A percentile compares a stretch with the other conserved stretches of the same genome.
phyloP scores from a whole-genome alignment of 768 basidiomycete species.

The Boletus bicolor region DNA sequence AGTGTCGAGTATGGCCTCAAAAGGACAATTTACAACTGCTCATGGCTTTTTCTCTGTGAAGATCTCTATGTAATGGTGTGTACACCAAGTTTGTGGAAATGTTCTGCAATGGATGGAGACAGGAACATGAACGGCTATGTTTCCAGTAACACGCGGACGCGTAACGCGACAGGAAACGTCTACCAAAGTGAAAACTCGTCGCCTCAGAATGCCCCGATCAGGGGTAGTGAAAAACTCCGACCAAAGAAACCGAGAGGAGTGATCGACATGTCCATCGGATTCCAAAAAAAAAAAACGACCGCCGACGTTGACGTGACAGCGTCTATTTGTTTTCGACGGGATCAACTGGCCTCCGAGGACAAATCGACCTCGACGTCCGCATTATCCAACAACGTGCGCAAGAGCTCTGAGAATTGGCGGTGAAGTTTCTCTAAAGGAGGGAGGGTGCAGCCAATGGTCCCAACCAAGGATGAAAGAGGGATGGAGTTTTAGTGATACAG shows the following conservation, averaged over 20 bases:
- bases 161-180: background rate
- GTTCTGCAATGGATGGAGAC: background rate
- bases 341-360: background rate
- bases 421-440: conserved; percentile 51
- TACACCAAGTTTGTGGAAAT: background rate
- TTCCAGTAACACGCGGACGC: background rate
- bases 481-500: background rate
- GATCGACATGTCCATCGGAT: background rate
- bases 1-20: background rate
- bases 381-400: conserved; percentile 55
- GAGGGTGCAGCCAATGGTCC: background rate
- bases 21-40: too few relatives aligned
- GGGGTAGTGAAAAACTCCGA: background rate
- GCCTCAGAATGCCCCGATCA: background rate
- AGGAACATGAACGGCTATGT: background rate
- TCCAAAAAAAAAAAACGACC: background rate
- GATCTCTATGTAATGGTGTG: background rate
- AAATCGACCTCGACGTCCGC: conserved; percentile 39
- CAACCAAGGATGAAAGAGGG: background rate
- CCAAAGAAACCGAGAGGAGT: background rate
- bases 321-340: background rate
- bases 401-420: conserved; percentile 54
- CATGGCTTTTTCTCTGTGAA: background rate
- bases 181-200: background rate
- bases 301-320: background rate